Base-by-base conservation (phyloP, 495 filamentous ascomycete species). In the Glutinoglossum americanum region DNA sequence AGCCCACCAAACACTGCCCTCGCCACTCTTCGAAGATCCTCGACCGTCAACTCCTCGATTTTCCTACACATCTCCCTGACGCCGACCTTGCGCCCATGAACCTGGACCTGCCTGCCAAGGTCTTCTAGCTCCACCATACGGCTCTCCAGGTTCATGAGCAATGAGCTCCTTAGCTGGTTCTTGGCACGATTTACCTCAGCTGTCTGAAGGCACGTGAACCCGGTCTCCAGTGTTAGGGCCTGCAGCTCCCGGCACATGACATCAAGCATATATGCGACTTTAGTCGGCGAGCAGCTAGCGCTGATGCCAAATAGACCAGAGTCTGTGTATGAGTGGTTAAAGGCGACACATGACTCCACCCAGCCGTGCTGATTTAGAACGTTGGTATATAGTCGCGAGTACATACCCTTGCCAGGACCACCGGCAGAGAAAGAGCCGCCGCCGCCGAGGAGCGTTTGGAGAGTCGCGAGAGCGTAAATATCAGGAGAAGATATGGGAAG, bases 91-190 rank as follows among this genome's bases (percentile, higher is more conserved):
- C 81, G 76, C 10, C 89, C 90, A 66, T 96, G 87, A 13, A 95
- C 87, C 69, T 97, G 93, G 9, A 99, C 87, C 69, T 97, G 92
- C 59, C 92, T 75, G 39, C 93, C 92, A 6, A 99, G 75, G 69
- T 99, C 92, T 72, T 99, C 92, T n/a, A 99, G 72, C 69, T 96
- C 93, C 13, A 97, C 87, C 92, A 97, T 96, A 45, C 93, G 79
- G 59, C 80, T 85, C 72, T 99, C 92, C 0, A 99, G 77, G 71
- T 99, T 99, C 93, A 99, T 97, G 41, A 99, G 77, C 26, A 99
- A 72, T 44, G 82, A 85, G 13, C 83, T 88, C 37, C 87, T 77
- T 35, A 99, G 80, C 73, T 97, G 93, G 66, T 99, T 99, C 78
- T 99, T 99, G 11, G 92, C 92, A n/a, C 92, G 80, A 66, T 83